Percentiles rank a stretch among this genome's conserved stretches.
Conservation (phyloP, 2,329 filamentous ascomycete species). For the Penicillium sclerotigenum region DNA sequence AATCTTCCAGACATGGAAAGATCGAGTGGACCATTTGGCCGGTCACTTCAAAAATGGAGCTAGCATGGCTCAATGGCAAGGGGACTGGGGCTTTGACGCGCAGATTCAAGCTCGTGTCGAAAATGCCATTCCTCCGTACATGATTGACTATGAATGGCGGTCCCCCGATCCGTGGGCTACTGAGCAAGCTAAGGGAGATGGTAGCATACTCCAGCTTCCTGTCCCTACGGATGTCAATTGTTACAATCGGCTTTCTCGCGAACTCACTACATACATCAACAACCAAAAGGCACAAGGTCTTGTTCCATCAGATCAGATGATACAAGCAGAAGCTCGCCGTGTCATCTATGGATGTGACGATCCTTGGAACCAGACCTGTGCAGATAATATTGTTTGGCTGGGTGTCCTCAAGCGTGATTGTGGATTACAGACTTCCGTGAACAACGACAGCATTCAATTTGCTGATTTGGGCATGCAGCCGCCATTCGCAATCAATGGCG, state of each 20-base stretch:
- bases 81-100: constrained; percentile 43
- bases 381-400: constrained; percentile 48
- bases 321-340: constrained; percentile 36
- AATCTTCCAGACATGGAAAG: constrained; percentile 45
- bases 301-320: constrained; percentile 38
- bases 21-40: constrained; percentile 42
- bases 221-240: constrained; percentile 41
- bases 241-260: constrained; percentile 40
- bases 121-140: constrained; percentile 37
- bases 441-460: constrained; percentile 35
- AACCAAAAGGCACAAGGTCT: constrained; percentile 33
- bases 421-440: constrained; percentile 34
- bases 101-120: constrained; percentile 36
- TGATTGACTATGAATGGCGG: constrained; percentile 35
- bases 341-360: constrained; percentile 37
- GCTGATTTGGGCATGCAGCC: constrained; percentile 43
- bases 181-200: constrained; percentile 17
- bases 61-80: constrained; percentile 41
- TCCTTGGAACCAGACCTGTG: constrained; percentile 45
- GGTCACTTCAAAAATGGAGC: constrained; percentile 40
- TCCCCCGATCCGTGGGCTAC: constrained; percentile 34
- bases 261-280: constrained; percentile 41
- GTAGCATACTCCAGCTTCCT: constrained; percentile 15
- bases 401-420: constrained; percentile 45
- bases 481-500: constrained; percentile 42